Conservation (phyloP, 441 rosid species). For the Corymbia citriodora region DNA sequence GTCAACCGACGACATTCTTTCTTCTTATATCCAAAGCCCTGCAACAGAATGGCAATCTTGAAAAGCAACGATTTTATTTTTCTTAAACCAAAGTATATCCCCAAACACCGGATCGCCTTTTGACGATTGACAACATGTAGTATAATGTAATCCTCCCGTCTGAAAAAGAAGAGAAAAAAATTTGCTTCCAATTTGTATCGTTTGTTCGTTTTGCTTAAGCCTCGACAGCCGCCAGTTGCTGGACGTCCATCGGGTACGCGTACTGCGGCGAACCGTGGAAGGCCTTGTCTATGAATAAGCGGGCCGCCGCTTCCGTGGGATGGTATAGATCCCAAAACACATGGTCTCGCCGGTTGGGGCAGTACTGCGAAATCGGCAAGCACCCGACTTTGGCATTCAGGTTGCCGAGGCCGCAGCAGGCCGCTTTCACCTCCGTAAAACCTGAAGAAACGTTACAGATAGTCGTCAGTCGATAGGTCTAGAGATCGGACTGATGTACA, state of each 20-base stretch:
- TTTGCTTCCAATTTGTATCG: neutral
- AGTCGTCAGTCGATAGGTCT: too few species aligned
- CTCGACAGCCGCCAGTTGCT: conserved; percentile 18
- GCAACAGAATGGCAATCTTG: neutral
- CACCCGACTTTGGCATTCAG: conserved; percentile 52
- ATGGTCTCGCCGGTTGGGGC: conserved; percentile 62
- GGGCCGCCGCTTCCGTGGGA: conserved; percentile 39
- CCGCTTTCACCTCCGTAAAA: conserved; percentile 52
- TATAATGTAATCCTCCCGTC: neutral
- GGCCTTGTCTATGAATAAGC: conserved; percentile 27
- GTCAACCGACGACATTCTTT: neutral
- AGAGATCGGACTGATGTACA: neutral
- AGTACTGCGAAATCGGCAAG: conserved; percentile 42
- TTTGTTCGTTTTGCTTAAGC: neutral
- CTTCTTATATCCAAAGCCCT: neutral
- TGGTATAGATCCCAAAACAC: conserved; percentile 74
- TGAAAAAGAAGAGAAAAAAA: neutral
- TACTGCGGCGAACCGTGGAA: conserved; percentile 27
- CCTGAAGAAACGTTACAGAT: conserved; percentile 26
- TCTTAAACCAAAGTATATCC: neutral
- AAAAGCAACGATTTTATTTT: neutral
- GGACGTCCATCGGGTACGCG: conserved; percentile 28
- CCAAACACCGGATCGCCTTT: neutral
- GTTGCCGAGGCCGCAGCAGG: conserved; percentile 82
- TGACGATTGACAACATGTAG: neutral